phyloP scores from a whole-genome alignment of 2,329 filamentous ascomycete species.

The Beauveria scarabaeidicola region DNA sequence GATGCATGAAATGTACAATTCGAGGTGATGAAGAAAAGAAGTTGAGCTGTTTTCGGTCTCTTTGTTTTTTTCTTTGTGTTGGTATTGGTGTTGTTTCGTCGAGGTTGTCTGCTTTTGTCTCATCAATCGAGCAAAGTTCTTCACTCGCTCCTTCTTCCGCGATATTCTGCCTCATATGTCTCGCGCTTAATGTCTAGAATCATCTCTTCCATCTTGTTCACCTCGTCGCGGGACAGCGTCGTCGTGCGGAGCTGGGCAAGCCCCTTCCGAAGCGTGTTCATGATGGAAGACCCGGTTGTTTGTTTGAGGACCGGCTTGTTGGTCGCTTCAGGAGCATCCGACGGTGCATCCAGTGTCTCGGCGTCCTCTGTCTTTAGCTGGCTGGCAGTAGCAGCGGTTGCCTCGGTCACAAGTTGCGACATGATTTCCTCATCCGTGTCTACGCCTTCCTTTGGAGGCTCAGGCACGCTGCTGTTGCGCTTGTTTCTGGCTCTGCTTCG shows the following conservation, averaged over 20 bases:
- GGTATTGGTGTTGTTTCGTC: neutral
- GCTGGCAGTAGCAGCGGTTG: constrained; percentile 29
- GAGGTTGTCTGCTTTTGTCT: neutral
- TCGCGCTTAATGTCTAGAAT: constrained; percentile 71
- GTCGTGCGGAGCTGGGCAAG: constrained; percentile 52
- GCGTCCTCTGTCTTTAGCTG: constrained; percentile 19
- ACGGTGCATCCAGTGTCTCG: constrained; percentile 15
- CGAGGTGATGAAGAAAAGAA: neutral
- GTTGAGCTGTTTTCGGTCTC: neutral
- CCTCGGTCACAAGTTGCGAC: constrained; percentile 33
- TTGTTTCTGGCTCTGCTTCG: constrained; percentile 1
- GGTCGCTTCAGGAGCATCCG: neutral
- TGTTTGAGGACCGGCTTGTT: constrained; percentile 3
- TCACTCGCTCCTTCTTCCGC: constrained; percentile 32
- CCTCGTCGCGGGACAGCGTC: constrained; percentile 54
- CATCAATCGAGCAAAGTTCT: neutral
- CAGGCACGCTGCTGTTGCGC: neutral
- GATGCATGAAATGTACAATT: constrained; percentile 11
- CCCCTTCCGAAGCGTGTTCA: constrained; percentile 26
- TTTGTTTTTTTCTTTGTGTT: neutral
- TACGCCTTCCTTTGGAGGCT: constrained; percentile 16
- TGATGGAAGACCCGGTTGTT: constrained; percentile 16
- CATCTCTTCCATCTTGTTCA: constrained; percentile 66
- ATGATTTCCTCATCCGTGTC: constrained; percentile 34
- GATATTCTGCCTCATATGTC: constrained; percentile 60